phyloP scores from a whole-genome alignment of 345 rosid genomes.

The Moricandia moricandioides region DNA sequence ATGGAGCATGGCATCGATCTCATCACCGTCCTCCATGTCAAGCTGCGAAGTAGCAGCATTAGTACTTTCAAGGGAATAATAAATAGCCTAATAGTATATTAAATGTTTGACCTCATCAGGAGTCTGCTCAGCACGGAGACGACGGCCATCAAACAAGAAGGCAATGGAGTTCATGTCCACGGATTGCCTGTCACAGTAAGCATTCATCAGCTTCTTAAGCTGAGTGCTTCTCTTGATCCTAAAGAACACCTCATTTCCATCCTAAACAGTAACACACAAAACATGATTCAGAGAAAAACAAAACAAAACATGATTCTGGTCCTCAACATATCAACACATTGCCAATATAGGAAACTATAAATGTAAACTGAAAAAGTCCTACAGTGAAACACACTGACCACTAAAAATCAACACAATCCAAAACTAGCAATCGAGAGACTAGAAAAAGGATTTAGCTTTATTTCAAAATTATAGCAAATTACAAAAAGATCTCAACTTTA shows the following conservation, averaged over 20 bases:
- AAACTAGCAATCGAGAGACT: too few relatives aligned
- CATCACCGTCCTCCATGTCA: slow-evolving; percentile 90
- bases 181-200: slow-evolving; percentile 81
- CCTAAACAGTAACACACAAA: slow-evolving; percentile 48
- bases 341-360: background rate
- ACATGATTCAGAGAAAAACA: background rate
- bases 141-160: slow-evolving; percentile 89
- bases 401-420: background rate
- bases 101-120: slow-evolving; percentile 69
- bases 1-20: slow-evolving; percentile 86
- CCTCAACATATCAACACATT: slow-evolving; percentile 14
- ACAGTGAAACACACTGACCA: background rate
- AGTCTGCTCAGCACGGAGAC: slow-evolving; percentile 75
- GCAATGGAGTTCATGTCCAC: slow-evolving; percentile 75
- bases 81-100: background rate
- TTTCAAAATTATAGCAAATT: background rate
- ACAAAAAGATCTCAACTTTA: background rate
- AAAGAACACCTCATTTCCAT: slow-evolving; percentile 82
- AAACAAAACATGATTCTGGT: background rate
- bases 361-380: background rate
- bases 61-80: background rate
- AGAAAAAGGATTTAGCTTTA: background rate
- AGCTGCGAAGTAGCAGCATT: too few relatives aligned
- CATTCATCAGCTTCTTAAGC: slow-evolving; percentile 84
- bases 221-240: slow-evolving; percentile 88